Evolutionary conservation across 371 early-diverging fungal genomes (phyloP).

Genomic region (Apophysomyces ossiformis): DNA sequence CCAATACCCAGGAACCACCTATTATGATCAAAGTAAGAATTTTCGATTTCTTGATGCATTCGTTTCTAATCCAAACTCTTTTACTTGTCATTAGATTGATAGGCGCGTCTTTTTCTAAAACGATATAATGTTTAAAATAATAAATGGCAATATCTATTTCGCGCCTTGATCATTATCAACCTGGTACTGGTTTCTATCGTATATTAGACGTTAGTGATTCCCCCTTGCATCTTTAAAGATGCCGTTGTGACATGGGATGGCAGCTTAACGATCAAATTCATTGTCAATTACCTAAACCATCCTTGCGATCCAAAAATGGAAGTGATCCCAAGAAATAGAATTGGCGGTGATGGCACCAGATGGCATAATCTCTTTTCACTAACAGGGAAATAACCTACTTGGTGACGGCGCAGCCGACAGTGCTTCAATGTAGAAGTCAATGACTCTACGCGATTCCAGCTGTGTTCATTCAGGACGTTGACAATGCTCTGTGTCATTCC

Average conservation of each 20-base stretch:
- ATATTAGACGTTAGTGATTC: too few species aligned
- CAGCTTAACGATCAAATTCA: too few species aligned
- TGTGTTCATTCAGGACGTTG: slow-evolving; percentile 4
- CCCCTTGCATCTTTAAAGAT: too few species aligned
- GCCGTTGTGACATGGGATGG: too few species aligned
- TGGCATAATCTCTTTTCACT: too few species aligned
- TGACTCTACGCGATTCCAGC: not conserved
- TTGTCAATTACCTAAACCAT: too few species aligned
- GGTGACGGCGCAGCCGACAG: slow-evolving; percentile 3
- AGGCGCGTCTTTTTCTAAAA: slow-evolving; percentile 25
- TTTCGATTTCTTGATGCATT: not conserved
- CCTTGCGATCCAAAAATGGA: too few species aligned
- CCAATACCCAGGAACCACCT: slow-evolving; percentile 88
- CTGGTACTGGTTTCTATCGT: too few species aligned
- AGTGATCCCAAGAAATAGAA: too few species aligned
- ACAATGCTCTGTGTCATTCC: not conserved
- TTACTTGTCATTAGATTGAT: slow-evolving; percentile 16
- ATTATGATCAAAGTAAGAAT: slow-evolving; percentile 69
- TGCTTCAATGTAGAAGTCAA: slow-evolving; percentile 1
- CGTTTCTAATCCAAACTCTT: not conserved
- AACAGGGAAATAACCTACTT: not conserved
- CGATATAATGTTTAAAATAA: not conserved
- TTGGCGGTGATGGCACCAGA: too few species aligned
- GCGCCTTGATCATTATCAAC: too few species aligned
- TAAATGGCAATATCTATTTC: too few species aligned